Evolutionary conservation across 352 stramenopile species (phyloP).

Genomic region (Bremia lactucae): DNA sequence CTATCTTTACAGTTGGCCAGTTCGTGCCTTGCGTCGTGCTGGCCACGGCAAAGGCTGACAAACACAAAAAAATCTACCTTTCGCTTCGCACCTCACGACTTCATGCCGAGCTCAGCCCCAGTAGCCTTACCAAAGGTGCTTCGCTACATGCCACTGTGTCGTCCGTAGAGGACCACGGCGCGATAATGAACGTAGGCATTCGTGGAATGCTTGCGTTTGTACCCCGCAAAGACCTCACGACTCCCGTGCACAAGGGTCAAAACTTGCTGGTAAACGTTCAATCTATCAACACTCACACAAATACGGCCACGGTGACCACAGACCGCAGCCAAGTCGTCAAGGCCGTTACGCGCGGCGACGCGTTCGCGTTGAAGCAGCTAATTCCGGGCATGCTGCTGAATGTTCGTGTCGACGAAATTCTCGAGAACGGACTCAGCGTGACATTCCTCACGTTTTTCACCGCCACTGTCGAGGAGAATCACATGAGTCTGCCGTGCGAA

Average conservation of each 20-base stretch:
- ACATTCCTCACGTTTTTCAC: conserved; percentile 86
- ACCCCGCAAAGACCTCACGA: conserved; percentile 54
- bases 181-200: conserved; percentile 86
- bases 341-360: conserved; percentile 67
- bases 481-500: conserved; percentile 79
- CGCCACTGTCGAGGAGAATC: conserved; percentile 81
- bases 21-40: conserved; percentile 82
- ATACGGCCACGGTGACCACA: conserved; percentile 55
- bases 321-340: conserved; percentile 61
- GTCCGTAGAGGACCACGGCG: conserved; percentile 91
- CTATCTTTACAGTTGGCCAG: conserved; percentile 67
- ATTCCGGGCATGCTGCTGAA: conserved; percentile 89
- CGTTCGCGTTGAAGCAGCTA: conserved; percentile 84
- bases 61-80: conserved; percentile 85
- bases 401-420: conserved; percentile 85
- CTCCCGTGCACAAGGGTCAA: conserved; percentile 41
- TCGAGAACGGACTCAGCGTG: conserved; percentile 76
- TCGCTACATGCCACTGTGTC: conserved; percentile 79
- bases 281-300: conserved; percentile 70
- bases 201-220: conserved; percentile 69
- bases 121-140: conserved; percentile 57
- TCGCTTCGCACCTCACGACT: conserved; percentile 80
- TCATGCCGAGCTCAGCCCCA: conserved; percentile 61
- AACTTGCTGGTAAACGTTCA: conserved; percentile 58
- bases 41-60: conserved; percentile 52